Evolutionary conservation across 306 rosid species (phyloP), one percentile per base, ranked within the genome.

Genomic region (Prunus dulcis): DNA sequence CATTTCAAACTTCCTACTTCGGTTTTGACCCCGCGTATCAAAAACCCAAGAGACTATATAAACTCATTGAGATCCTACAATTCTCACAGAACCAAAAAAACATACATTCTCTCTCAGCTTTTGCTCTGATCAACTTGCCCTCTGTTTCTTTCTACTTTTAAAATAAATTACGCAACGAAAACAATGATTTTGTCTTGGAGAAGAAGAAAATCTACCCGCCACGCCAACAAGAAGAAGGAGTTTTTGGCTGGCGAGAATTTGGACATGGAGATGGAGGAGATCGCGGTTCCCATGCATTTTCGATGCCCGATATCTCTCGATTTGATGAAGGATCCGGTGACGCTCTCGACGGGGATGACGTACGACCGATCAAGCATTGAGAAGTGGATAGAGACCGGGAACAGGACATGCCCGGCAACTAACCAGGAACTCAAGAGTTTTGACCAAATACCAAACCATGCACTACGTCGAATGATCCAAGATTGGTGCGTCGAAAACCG

Each of bases 281-380:
- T 90, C 2, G 83, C 78, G 0, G 77, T 89, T 38, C 98, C 98
- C 4, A 45, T 78, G 1, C 90, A 91, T 56, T 94, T 87, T 78
- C 84, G 89, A 38, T 94, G 97, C 60, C 98, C 96, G 20, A 87
- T 94, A 4, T 79, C 93, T 3, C 87, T 91, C 18, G 98, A 94
- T 52, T 64, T 91, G 77, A 94, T 94, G 96, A 91, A 84, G 28
- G 97, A 94, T 27, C 98, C 98, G 0, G 97, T 94, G 15, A 91
- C 94, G 2, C 32, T 94, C 17, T 78, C 82, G 5, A 91, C 97
- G 0, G 98, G 98, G 13, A 90, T 93, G 56, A 87, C 97, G 63
- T 91, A 88, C 71, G 97, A 94, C 80, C 74, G 98, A 8, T 92
- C 86, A 17, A 90, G 91, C 87, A 94, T 91, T 70, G 97, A 94